Evolutionary conservation across 306 rosid species (phyloP), one percentile per base, ranked within the genome.

Genomic region (Lathyrus sativus): DNA sequence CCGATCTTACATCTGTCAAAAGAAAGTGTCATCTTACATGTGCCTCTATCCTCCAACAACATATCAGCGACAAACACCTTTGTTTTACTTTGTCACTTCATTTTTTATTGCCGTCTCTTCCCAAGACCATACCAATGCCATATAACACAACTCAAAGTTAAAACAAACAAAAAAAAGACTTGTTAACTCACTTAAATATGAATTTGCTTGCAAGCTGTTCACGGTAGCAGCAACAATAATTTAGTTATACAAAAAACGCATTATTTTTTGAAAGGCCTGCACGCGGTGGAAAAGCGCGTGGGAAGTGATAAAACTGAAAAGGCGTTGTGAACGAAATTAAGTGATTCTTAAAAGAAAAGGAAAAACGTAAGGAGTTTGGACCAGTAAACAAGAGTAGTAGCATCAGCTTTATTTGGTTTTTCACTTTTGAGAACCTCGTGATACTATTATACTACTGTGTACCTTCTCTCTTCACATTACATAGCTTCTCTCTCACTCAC

Each of bases 351-450:
- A 64, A 13, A 44, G 42, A 0, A 39, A 15, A 33, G 64, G 0
- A 17, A 31, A 76, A 67, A 78, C 74, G 82, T 53, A 72, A 59
- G 65, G 46, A 24, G 60, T 58, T 71, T 50, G 70, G 80, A 72
- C 80, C 35, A 42, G 35, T 73, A 72, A 82, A 76, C 78, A 26
- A 45, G 62, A 56, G 73, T 50, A 22, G 59, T 53, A 53, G 33
- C 59, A 53, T 53, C 35, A 53, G 33, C 33, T 53, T 53, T 68
- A 55, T 75, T 67, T 28, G 9, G 28, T 43, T 38, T 45, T 41
- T 66, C 65, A 22, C 82, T 71, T 80, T 82, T 67, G 44, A 57
- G 5, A 13, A 3, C 83, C 87, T 82, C 85, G 91, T 82, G 92
- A 84, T 37, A 59, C 29, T 12, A n/a, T 12, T 3, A 37, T 55